Conservation (phyloP, 768 basidiomycete species). For the Asterophora parasitica region DNA sequence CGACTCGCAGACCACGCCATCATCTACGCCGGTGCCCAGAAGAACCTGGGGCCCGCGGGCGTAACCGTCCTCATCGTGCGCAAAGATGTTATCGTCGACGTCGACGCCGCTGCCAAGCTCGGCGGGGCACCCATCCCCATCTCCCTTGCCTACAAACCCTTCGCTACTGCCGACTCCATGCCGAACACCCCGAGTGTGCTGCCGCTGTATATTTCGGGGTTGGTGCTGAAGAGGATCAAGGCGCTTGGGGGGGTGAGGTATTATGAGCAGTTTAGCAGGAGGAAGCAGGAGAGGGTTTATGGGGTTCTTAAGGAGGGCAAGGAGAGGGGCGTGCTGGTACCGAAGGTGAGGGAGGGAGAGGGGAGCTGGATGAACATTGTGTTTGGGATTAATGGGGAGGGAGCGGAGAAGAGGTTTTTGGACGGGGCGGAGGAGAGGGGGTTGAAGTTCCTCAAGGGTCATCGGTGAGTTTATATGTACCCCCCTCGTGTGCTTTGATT, state of each 20-base stretch:
- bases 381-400: slow-evolving; percentile 75
- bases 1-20: slow-evolving; percentile 85
- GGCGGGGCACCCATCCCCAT: slow-evolving; percentile 75
- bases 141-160: slow-evolving; percentile 76
- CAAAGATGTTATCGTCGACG: slow-evolving; percentile 91
- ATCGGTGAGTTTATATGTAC: slow-evolving; percentile 70
- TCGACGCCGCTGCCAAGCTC: slow-evolving; percentile 69
- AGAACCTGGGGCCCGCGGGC: slow-evolving; percentile 95
- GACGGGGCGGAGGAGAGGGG: slow-evolving; percentile 73
- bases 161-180: slow-evolving; percentile 70
- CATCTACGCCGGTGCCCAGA: slow-evolving; percentile 96
- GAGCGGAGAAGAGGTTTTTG: slow-evolving; percentile 68
- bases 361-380: slow-evolving; percentile 97
- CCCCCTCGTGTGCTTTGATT: neutral
- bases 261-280: slow-evolving; percentile 59
- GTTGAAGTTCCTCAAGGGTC: slow-evolving; percentile 88
- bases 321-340: slow-evolving; percentile 59
- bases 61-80: slow-evolving; percentile 90
- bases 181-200: slow-evolving; percentile 94
- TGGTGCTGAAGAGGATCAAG: slow-evolving; percentile 74
- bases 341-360: slow-evolving; percentile 68
- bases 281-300: slow-evolving; percentile 80
- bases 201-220: slow-evolving; percentile 82
- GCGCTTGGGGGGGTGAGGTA: slow-evolving; percentile 61
- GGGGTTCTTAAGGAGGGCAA: slow-evolving; percentile 65